Evolutionary conservation across 805 yeast species (phyloP).

Genomic region (Candida lessepsii): DNA sequence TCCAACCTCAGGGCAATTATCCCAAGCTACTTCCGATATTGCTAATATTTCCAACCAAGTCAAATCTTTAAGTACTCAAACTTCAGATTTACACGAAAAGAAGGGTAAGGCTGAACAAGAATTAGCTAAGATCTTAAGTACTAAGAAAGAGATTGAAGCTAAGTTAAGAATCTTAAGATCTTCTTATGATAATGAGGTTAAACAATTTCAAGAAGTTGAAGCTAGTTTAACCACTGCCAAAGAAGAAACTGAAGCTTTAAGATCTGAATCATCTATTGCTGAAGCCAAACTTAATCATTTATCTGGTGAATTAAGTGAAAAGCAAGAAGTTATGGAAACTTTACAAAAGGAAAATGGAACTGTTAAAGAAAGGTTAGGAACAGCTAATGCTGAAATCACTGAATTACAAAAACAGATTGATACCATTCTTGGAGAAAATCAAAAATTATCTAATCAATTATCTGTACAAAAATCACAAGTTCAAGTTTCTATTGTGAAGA

Average conservation of each 20-base stretch:
- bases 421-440: conserved; percentile 50
- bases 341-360: conserved; percentile 66
- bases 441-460: conserved; percentile 60
- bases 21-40: conserved; percentile 79
- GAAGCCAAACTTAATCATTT: conserved; percentile 78
- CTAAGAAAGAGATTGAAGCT: conserved; percentile 70
- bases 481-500: conserved; percentile 55
- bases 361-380: conserved; percentile 67
- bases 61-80: conserved; percentile 72
- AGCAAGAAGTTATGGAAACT: conserved; percentile 59
- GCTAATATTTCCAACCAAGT: conserved; percentile 87
- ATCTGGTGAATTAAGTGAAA: conserved; percentile 59
- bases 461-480: conserved; percentile 71
- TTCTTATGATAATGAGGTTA: conserved; percentile 75
- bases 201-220: conserved; percentile 73
- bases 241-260: conserved; percentile 64
- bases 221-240: conserved; percentile 55
- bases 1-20: conserved; percentile 61
- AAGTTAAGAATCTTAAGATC: conserved; percentile 65
- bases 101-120: conserved; percentile 76
- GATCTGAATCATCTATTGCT: conserved; percentile 69
- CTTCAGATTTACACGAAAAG: conserved; percentile 66
- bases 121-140: conserved; percentile 59
- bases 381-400: conserved; percentile 62
- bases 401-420: conserved; percentile 58